Evolutionary conservation across 805 yeast genomes (phyloP).

Genomic region (Starmerella roubikii): DNA sequence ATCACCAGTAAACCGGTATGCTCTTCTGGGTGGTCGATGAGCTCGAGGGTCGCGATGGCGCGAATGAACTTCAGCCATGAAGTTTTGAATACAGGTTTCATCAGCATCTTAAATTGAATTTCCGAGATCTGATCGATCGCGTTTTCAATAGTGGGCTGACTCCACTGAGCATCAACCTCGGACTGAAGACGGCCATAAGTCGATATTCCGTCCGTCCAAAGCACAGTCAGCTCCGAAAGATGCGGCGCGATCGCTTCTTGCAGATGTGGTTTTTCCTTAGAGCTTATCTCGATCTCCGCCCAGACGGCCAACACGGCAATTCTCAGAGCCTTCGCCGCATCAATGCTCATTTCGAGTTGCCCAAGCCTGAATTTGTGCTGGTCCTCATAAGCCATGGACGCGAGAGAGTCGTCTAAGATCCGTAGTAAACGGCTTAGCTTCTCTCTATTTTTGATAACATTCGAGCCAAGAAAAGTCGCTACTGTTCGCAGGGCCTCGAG

Average conservation of each 20-base stretch:
- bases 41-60: conserved; percentile 46
- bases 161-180: conserved; percentile 28
- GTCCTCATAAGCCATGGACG: conserved; percentile 36
- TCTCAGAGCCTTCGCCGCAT: conserved; percentile 27
- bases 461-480: conserved; percentile 60
- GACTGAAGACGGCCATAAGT: conserved; percentile 62
- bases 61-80: conserved; percentile 70
- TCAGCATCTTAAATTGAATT: conserved; percentile 28
- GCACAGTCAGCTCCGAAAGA: conserved; percentile 46
- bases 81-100: conserved; percentile 36
- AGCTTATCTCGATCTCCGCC: conserved; percentile 29
- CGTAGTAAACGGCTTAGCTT: conserved; percentile 45
- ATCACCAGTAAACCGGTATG: conserved; percentile 47
- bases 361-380: conserved; percentile 24
- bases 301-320: conserved; percentile 31
- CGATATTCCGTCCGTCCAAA: conserved; percentile 66
- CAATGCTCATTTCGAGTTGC: conserved; percentile 26
- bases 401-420: conserved; percentile 52
- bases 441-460: conserved; percentile 35
- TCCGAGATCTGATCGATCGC: conserved; percentile 27
- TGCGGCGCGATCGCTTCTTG: conserved; percentile 34
- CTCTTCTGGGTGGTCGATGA: conserved; percentile 32
- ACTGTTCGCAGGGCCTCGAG: conserved; percentile 64
- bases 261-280: conserved; percentile 26
- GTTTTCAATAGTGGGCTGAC: conserved; percentile 17